Evolutionary conservation across 2,329 filamentous ascomycete genomes (phyloP).

Genomic region (Incumbomyces lentus): DNA sequence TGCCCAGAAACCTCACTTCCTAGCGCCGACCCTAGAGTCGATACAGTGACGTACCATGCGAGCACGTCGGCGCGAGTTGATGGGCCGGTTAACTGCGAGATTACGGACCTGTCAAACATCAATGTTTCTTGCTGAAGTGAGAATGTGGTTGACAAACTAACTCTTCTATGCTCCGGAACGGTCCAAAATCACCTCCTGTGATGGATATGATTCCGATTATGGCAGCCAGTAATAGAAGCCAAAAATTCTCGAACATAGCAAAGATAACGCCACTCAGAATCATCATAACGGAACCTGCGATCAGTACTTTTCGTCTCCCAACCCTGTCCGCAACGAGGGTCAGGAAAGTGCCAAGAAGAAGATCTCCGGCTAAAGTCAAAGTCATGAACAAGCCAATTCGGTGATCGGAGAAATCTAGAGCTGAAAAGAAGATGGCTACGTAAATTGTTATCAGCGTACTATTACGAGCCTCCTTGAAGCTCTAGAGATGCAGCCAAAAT

Average conservation of each 20-base stretch:
- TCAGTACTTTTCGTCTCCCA: constrained; percentile 46
- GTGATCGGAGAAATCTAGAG: constrained; percentile 41
- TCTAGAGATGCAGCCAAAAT: too few relatives aligned
- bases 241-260: constrained; percentile 44
- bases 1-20: constrained; percentile 46
- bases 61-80: constrained; percentile 19
- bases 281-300: constrained; percentile 48
- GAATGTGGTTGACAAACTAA: constrained; percentile 19
- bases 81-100: constrained; percentile 24
- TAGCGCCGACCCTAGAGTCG: constrained; percentile 45
- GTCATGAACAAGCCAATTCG: constrained; percentile 56
- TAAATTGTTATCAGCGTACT: constrained; percentile 35
- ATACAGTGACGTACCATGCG: constrained; percentile 37
- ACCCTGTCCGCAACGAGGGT: constrained; percentile 49
- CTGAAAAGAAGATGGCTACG: constrained; percentile 46
- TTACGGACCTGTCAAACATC: constrained; percentile 31
- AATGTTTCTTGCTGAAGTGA: neutral
- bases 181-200: constrained; percentile 55
- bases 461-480: too few relatives aligned
- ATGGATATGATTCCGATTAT: constrained; percentile 52
- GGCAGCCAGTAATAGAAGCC: constrained; percentile 47
- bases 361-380: constrained; percentile 51
- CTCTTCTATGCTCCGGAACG: constrained; percentile 53
- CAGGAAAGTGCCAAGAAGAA: constrained; percentile 48
- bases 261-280: constrained; percentile 46